Base-by-base conservation (phyloP, 2,329 filamentous ascomycete genomes). In the Capronia americana region DNA sequence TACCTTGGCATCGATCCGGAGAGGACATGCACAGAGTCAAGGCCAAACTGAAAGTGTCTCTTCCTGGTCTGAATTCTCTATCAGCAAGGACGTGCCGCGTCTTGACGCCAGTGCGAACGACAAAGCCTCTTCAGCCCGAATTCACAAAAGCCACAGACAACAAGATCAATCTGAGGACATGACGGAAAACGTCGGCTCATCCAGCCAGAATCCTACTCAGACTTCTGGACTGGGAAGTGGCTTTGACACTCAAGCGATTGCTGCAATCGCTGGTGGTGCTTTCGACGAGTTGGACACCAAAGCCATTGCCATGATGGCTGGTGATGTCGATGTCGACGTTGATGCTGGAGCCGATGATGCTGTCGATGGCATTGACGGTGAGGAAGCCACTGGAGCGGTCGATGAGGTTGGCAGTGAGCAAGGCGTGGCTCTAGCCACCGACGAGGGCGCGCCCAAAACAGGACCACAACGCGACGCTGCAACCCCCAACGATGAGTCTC, bases 11-110 rank as follows among this genome's bases (percentile, higher is more conserved):
- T 71, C 71, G 34, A 50, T 64, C 20, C 67, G 61, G 17, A 58
- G 46, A 24, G 75, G 73, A 30, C 73, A 66, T 17, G 72, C 72
- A 89, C 64, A 68, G 54, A 61, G 28, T 41, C 58, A 67, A 57
- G 69, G 67, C 46, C 67, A 69, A 44, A 55, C 69, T 46, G 69
- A 71, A 20, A 71, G 67, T 55, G 64, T 70, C 75, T 64, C 92
- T 90, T 74, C 91, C 75, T 97, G 93, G 93, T 96, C 93, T 0
- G 92, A 96, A 53, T 96, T 95, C 75, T 91, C 90, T 1, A 86
- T 88, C 24, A 88, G 84, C 73, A 92, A 89, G 73, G 88, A 93
- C 75, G 82, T 92, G 28, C 88, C 90, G 0, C 61, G 46, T 79
- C 53, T 70, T 46, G n/a, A 50, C 30, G 20, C 12, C n/a, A 34